A percentile compares a stretch with the other conserved stretches of the same genome.
Conservation (phyloP, 345 rosid genomes). For the Laguncularia racemosa region DNA sequence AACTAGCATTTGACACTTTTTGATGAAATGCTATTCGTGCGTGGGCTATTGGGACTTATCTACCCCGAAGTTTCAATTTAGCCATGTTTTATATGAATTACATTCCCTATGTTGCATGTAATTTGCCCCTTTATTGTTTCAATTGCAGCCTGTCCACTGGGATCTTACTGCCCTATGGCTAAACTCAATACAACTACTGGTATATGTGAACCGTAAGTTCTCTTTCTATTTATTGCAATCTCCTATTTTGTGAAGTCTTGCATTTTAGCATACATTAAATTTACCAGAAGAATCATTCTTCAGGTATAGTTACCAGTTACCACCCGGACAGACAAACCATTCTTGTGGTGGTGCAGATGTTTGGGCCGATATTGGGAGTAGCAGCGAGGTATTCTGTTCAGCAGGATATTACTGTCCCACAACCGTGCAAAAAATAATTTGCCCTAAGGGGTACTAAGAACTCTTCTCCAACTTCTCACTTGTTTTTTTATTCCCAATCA, state of each 20-base stretch:
- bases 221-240: constrained; percentile 7
- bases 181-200: constrained; percentile 67
- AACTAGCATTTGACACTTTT: no score
- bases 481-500: not conserved
- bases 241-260: constrained; percentile 1
- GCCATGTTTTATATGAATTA: no score
- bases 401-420: constrained; percentile 93
- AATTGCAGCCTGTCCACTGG: constrained; percentile 84
- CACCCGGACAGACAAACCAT: constrained; percentile 68
- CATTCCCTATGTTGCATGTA: not conserved
- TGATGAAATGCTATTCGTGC: no score
- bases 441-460: constrained; percentile 70
- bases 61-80: no score
- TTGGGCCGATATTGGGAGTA: constrained; percentile 83
- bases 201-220: constrained; percentile 91
- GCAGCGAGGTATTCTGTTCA: constrained; percentile 77
- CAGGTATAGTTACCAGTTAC: constrained; percentile 86
- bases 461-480: constrained; percentile 25
- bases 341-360: constrained; percentile 92
- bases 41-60: no score
- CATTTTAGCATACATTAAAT: constrained; percentile 24
- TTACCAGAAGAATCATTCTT: constrained; percentile 42
- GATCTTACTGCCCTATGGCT: constrained; percentile 80
- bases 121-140: constrained; percentile 10
- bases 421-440: constrained; percentile 62